phyloP scores from a whole-genome alignment of 371 early-diverging fungal species.

The Fennellomyces sp. region DNA sequence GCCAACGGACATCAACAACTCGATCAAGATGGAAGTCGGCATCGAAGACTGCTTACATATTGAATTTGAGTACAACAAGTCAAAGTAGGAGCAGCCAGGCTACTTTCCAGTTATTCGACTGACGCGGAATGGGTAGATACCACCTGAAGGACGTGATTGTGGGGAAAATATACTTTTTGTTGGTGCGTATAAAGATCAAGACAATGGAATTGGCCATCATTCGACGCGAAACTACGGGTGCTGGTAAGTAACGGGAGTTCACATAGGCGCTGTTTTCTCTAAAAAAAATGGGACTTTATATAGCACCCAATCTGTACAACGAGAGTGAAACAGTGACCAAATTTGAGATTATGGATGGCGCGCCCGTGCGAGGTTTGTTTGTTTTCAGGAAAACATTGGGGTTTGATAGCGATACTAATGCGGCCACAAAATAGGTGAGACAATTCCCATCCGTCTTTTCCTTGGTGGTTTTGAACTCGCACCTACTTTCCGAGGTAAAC shows the following conservation, averaged over 20 bases:
- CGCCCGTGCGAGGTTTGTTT: constrained; percentile 93
- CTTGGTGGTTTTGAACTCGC: constrained; percentile 96
- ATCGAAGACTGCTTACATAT: constrained; percentile 96
- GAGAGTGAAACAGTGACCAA: constrained; percentile 98
- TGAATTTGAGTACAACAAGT: constrained; percentile 95
- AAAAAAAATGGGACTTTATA: neutral
- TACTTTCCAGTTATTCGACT: neutral
- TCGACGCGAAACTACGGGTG: constrained; percentile 96
- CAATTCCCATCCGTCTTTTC: constrained; percentile 97
- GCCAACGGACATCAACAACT: constrained; percentile 85
- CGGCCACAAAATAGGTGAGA: too few species aligned
- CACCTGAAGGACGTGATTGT: constrained; percentile 98
- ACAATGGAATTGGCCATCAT: constrained; percentile 99
- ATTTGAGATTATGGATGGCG: constrained; percentile 99
- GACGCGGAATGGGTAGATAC: constrained; percentile 51
- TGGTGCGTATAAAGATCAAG: constrained; percentile 99
- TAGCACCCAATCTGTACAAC: constrained; percentile 94
- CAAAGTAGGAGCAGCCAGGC: constrained; percentile 78
- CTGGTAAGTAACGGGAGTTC: constrained; percentile 43
- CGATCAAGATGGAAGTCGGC: constrained; percentile 96
- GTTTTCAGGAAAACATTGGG: neutral
- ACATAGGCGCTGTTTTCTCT: neutral
- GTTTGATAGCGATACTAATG: too few species aligned
- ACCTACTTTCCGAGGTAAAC: constrained; percentile 72
- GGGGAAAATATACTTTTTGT: constrained; percentile 97